phyloP scores from a whole-genome alignment of 1,284 basidiomycete species.

The Puccinia coronata region DNA sequence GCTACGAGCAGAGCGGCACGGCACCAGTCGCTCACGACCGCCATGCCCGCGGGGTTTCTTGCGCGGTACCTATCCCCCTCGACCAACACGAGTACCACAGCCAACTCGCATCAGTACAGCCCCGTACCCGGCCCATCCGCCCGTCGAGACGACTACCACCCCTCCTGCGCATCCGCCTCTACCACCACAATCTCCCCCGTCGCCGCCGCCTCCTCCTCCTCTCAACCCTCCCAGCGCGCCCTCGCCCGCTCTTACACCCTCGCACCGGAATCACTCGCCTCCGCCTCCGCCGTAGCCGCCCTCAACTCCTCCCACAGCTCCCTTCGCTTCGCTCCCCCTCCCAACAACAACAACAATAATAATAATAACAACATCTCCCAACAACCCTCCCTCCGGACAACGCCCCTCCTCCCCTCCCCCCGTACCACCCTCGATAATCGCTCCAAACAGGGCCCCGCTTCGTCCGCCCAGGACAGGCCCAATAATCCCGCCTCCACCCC shows the following conservation, averaged over 20 bases:
- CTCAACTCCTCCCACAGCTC: conserved; percentile 52
- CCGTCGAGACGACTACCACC: conserved; percentile 42
- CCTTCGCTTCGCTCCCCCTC: conserved; percentile 52
- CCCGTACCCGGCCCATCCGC: conserved; percentile 31
- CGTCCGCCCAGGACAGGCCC: neutral
- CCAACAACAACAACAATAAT: neutral
- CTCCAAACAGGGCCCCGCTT: neutral
- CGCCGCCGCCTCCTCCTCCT: neutral
- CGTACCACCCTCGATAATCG: neutral
- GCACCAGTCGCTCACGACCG: neutral
- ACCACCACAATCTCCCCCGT: conserved; percentile 39
- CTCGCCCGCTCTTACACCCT: neutral
- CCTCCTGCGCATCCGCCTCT: conserved; percentile 50
- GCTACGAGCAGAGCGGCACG: neutral
- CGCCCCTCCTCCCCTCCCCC: neutral
- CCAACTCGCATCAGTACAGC: conserved; percentile 26
- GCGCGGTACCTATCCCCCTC: conserved; percentile 62
- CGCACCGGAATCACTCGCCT: conserved; percentile 18
- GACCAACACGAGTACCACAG: conserved; percentile 23
- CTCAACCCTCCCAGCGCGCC: conserved; percentile 2
- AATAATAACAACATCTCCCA: too few species aligned
- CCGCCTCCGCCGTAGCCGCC: conserved; percentile 42
- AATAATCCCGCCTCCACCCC: neutral
- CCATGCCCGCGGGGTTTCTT: neutral
- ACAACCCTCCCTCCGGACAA: conserved; percentile 59